Percentiles rank a stretch among this genome's conserved stretches.
These are phyloP conservation scores for Thielaviopsis cerberus DNA, from an alignment of 2,329 filamentous ascomycete species.

Conservation along the genomic window DNA sequence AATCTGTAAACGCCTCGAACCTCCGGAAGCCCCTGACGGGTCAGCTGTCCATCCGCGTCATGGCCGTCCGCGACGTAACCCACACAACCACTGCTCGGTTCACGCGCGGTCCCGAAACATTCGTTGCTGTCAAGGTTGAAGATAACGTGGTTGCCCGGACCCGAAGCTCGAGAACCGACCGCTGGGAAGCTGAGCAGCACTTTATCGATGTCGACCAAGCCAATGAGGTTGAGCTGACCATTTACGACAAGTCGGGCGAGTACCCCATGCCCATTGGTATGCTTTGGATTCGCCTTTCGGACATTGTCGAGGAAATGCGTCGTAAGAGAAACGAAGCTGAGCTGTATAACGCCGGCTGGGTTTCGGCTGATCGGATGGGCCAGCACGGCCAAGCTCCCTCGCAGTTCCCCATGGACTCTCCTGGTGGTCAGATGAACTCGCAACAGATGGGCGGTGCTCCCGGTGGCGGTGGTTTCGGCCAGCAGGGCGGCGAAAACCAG, in stretches of 20 bases:
- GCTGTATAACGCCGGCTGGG: conserved; percentile 87
- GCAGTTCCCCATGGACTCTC: conserved; percentile 41
- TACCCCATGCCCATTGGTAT: conserved; percentile 83
- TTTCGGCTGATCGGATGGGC: conserved; percentile 88
- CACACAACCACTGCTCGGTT: conserved; percentile 75
- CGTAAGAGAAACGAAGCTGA: conserved; percentile 94
- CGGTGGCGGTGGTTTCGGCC: conserved; percentile 22
- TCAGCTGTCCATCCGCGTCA: conserved; percentile 67
- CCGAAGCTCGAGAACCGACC: conserved; percentile 65
- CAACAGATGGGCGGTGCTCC: conserved; percentile 18
- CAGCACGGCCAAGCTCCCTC: conserved; percentile 30
- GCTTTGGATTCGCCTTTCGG: conserved; percentile 89
- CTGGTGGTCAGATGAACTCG: conserved; percentile 20
- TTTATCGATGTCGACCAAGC: conserved; percentile 93
- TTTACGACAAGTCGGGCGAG: conserved; percentile 88
- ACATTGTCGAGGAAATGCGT: conserved; percentile 93
- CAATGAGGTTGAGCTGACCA: conserved; percentile 92
- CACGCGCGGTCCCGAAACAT: conserved; percentile 80
- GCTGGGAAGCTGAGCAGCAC: conserved; percentile 81
- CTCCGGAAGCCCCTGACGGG: conserved; percentile 90
- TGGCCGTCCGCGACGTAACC: conserved; percentile 84
- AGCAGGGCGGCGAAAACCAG: conserved; percentile 16
- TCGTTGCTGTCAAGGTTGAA: conserved; percentile 90
- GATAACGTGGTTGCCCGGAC: conserved; percentile 82
- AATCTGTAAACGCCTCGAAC: conserved; percentile 89